Evolutionary conservation across 129 eudicot species (phyloP).

Genomic region (Ambrosia artemisiifolia): DNA sequence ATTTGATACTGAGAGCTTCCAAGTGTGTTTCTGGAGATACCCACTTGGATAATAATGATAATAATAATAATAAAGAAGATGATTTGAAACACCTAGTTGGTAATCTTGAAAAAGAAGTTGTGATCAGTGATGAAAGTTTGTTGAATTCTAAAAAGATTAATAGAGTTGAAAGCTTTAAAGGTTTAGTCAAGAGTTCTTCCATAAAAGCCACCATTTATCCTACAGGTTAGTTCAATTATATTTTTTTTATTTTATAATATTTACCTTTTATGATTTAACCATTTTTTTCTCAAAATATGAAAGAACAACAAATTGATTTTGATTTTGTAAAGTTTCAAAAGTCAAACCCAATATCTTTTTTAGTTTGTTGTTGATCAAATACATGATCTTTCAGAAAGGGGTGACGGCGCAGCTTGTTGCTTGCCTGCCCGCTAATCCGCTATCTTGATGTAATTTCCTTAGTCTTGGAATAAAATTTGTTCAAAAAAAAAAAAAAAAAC

Average conservation of each 20-base stretch:
- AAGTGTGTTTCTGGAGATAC: slow-evolving; percentile 55
- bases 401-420: too few relatives aligned
- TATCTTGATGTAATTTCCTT: too few relatives aligned
- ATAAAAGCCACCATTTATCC: slow-evolving; percentile 23
- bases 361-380: background rate
- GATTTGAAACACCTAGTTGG: slow-evolving; percentile 32
- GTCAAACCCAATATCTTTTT: background rate
- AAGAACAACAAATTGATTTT: slow-evolving; percentile 1
- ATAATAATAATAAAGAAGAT: slow-evolving; percentile 27
- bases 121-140: slow-evolving; percentile 34
- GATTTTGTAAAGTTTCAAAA: background rate
- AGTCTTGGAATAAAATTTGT: too few relatives aligned
- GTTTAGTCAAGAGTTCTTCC: slow-evolving; percentile 36
- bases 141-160: slow-evolving; percentile 23
- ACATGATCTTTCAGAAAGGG: too few relatives aligned
- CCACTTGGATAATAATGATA: slow-evolving; percentile 28
- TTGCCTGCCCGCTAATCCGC: too few relatives aligned
- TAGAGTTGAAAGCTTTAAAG: slow-evolving; percentile 36
- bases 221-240: slow-evolving; percentile 45
- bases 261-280: background rate
- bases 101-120: slow-evolving; percentile 29
- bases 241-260: background rate
- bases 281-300: slow-evolving; percentile 1
- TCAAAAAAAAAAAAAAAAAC: too few relatives aligned
- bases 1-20: slow-evolving; percentile 57